Evolutionary conservation across 2,329 filamentous ascomycete species (phyloP).

Genomic region (Byssochlamys sp.): DNA sequence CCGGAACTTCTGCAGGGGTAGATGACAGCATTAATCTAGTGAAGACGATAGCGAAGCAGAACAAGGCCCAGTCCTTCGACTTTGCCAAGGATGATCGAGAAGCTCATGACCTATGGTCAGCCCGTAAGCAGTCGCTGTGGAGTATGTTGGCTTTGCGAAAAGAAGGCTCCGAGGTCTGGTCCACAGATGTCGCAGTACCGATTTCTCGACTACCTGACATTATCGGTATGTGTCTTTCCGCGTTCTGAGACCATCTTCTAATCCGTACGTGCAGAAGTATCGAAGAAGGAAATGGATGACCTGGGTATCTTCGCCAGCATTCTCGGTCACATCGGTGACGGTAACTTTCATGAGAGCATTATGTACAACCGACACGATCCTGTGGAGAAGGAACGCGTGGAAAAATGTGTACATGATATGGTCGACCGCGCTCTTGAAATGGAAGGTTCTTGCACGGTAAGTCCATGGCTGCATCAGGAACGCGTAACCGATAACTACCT

Average conservation of each 20-base stretch:
- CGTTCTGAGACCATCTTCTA: not conserved
- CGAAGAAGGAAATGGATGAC: slow-evolving; percentile 80
- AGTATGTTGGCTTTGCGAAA: slow-evolving; percentile 49
- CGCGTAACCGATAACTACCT: not conserved
- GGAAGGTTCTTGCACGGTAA: slow-evolving; percentile 76
- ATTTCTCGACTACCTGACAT: slow-evolving; percentile 54
- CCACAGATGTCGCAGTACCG: slow-evolving; percentile 53
- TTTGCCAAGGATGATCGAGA: slow-evolving; percentile 47
- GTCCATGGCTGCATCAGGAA: slow-evolving; percentile 7
- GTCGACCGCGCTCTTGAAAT: slow-evolving; percentile 81
- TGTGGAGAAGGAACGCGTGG: slow-evolving; percentile 64
- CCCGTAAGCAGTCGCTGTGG: slow-evolving; percentile 52
- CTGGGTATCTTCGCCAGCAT: slow-evolving; percentile 79
- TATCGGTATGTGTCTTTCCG: slow-evolving; percentile 37
- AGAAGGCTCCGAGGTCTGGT: slow-evolving; percentile 51
- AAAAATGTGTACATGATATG: slow-evolving; percentile 79
- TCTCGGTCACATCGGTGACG: slow-evolving; percentile 82
- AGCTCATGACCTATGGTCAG: slow-evolving; percentile 50
- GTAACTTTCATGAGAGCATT: slow-evolving; percentile 89
- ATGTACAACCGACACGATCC: slow-evolving; percentile 67
- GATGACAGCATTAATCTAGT: slow-evolving; percentile 66
- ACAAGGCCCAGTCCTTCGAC: slow-evolving; percentile 48
- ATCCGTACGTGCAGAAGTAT: slow-evolving; percentile 51
- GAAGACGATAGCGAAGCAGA: slow-evolving; percentile 54
- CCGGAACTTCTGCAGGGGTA: slow-evolving; percentile 68